phyloP scores from a whole-genome alignment of 495 filamentous ascomycete genomes.

The Chaetomium tenue region DNA sequence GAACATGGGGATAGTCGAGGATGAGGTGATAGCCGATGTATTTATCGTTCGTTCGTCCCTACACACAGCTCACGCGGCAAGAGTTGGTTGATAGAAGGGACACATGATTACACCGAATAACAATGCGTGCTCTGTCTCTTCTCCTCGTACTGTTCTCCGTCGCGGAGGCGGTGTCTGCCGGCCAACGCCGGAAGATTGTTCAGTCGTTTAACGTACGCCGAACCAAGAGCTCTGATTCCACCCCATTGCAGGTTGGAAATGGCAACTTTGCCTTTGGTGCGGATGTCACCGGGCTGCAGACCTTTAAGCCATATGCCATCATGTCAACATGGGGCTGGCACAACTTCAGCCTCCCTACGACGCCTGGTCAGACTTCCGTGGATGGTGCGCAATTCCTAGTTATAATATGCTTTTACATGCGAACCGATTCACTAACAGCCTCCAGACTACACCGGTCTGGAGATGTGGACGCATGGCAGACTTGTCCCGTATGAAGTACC shows the following conservation, averaged over 20 bases:
- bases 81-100: background rate
- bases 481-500: conserved; percentile 54
- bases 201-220: conserved; percentile 45
- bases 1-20: background rate
- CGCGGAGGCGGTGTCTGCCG: conserved; percentile 27
- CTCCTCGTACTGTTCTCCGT: conserved; percentile 26
- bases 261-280: conserved; percentile 56
- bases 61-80: background rate
- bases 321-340: conserved; percentile 59
- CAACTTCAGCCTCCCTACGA: conserved; percentile 54
- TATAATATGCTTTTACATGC: too few relatives aligned
- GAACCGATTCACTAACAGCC: background rate
- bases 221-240: conserved; percentile 46
- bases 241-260: conserved; percentile 54
- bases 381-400: conserved; percentile 30
- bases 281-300: conserved; percentile 57
- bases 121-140: conserved; percentile 25
- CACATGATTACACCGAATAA: background rate
- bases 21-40: background rate
- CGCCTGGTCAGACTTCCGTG: conserved; percentile 39
- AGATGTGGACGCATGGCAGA: conserved; percentile 57
- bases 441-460: conserved; percentile 45
- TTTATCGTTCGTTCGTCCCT: background rate
- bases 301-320: conserved; percentile 58
- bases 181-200: conserved; percentile 31